Base-by-base conservation (phyloP, 106 monocot species). In the Dendrobium huoshanense region DNA sequence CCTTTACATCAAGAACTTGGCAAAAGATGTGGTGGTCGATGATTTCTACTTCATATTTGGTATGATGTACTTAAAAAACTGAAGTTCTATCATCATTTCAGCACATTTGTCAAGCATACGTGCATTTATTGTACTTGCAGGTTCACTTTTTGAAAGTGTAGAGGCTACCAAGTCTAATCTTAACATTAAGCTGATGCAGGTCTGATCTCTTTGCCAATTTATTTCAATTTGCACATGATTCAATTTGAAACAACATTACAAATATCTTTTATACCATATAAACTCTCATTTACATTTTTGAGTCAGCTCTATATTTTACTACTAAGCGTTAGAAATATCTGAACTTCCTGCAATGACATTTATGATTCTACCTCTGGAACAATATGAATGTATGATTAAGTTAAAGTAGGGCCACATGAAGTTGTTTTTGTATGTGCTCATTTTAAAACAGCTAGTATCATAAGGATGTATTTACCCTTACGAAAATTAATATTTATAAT, bases 41-140 rank as follows among this genome's bases (percentile, higher is more conserved):
- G 99, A 99, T 87, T 99, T 99, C 78, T 90, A 88, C 84, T 93
- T 88, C 85, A 87, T 99, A 82, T 99, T 99, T 85, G 99, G 99
- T 95, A 88, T 82, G n/a, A n/a, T n/a, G n/a, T n/a, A n/a, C n/a
- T n/a, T 72, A 51, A 24, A n/a, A 7, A 59, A 8, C 4, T 65
- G 18, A 42, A 56, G 11, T 55, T 55, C 43, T 19, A n/a, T 75
- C 20, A 42, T 42, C 41, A 72, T 43, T 80, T 81, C 31, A 19
- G 74, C 19, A 43, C 1, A 24, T 81, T 16, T 70, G n/a, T 81
- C 41, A 37, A 72, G 13, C 37, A 73, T 73, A 11, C 73, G 6
- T 49, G 48, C 9, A 22, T 47, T 20, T 1, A 43, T 41, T 74
- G 1, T 82, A 33, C 2, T 43, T 83, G 27, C 81, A 99, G 99